A percentile compares a stretch with the other conserved stretches of the same genome.
Evolutionary conservation across 1,284 basidiomycete genomes (phyloP).

Genomic region (Ustilago lituana): DNA sequence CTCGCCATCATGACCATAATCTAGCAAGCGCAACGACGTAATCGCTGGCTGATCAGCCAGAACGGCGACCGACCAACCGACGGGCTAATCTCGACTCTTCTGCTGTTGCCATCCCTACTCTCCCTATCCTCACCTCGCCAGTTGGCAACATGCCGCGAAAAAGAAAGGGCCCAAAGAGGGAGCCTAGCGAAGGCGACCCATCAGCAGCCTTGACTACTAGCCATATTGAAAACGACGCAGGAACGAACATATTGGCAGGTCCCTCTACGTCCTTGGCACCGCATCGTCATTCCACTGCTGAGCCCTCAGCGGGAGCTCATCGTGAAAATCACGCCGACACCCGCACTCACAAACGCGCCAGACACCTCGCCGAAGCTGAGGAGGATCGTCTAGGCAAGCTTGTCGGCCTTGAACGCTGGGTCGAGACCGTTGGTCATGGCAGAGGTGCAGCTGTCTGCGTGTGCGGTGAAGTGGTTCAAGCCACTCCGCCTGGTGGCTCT

Average conservation of each 20-base stretch:
- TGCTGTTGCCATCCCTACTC: background rate
- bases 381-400: conserved; percentile 41
- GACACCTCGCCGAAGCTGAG: conserved; percentile 18
- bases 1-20: no score
- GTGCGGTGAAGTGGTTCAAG: conserved; percentile 15
- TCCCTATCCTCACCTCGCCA: background rate
- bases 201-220: background rate
- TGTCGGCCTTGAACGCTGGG: conserved; percentile 27
- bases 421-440: conserved; percentile 33
- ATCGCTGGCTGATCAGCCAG: no score
- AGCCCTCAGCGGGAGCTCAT: background rate
- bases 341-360: conserved; percentile 11
- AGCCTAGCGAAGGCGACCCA: conserved; percentile 24
- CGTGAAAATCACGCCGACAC: background rate
- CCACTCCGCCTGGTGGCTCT: background rate
- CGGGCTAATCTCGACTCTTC: no score
- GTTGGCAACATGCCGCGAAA: conserved; percentile 33
- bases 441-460: conserved; percentile 45
- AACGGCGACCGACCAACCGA: no score
- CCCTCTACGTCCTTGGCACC: background rate
- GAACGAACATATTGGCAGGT: background rate
- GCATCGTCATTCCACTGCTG: background rate
- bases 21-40: no score
- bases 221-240: background rate
- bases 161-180: conserved; percentile 37